These are phyloP conservation scores for Aspergillus carlsbadensis DNA, from an alignment of 495 filamentous ascomycete genomes.

Conservation along the genomic window DNA sequence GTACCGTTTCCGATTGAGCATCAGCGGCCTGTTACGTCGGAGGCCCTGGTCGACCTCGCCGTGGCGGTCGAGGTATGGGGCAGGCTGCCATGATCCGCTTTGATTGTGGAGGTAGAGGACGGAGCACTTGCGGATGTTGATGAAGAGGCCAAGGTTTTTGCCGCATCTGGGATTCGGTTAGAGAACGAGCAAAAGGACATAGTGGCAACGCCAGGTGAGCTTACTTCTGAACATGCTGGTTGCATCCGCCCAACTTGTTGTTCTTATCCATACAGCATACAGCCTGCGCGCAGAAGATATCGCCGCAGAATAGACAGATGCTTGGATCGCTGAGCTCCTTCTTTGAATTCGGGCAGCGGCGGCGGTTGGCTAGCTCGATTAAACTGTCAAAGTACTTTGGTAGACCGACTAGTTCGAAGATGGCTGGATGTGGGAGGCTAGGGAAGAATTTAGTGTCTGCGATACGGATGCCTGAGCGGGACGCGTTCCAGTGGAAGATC, in stretches of 20 bases:
- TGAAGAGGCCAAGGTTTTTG: slow-evolving; percentile 82
- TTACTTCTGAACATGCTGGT: slow-evolving; percentile 85
- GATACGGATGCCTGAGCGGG: slow-evolving; percentile 42
- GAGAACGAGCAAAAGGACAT: neutral
- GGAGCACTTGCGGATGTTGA: slow-evolving; percentile 93
- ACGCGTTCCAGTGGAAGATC: slow-evolving; percentile 65
- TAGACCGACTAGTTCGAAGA: slow-evolving; percentile 90
- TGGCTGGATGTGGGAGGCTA: slow-evolving; percentile 75
- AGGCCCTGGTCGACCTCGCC: slow-evolving; percentile 89
- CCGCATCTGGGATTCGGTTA: slow-evolving; percentile 66
- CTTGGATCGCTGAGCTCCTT: slow-evolving; percentile 87
- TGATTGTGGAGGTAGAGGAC: slow-evolving; percentile 79
- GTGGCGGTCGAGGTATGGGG: slow-evolving; percentile 92
- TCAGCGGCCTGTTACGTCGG: slow-evolving; percentile 78
- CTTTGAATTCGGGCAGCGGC: slow-evolving; percentile 83
- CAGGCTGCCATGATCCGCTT: slow-evolving; percentile 80
- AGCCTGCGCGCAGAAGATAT: slow-evolving; percentile 91
- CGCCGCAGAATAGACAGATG: slow-evolving; percentile 93
- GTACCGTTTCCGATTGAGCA: slow-evolving; percentile 89
- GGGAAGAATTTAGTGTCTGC: slow-evolving; percentile 45
- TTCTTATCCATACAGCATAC: slow-evolving; percentile 79
- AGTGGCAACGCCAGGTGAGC: slow-evolving; percentile 27
- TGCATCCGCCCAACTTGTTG: slow-evolving; percentile 75
- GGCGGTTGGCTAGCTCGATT: slow-evolving; percentile 83
- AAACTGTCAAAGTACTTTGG: slow-evolving; percentile 90